phyloP scores from a whole-genome alignment of 1,284 basidiomycete genomes.

The Thelephora terrestris region DNA sequence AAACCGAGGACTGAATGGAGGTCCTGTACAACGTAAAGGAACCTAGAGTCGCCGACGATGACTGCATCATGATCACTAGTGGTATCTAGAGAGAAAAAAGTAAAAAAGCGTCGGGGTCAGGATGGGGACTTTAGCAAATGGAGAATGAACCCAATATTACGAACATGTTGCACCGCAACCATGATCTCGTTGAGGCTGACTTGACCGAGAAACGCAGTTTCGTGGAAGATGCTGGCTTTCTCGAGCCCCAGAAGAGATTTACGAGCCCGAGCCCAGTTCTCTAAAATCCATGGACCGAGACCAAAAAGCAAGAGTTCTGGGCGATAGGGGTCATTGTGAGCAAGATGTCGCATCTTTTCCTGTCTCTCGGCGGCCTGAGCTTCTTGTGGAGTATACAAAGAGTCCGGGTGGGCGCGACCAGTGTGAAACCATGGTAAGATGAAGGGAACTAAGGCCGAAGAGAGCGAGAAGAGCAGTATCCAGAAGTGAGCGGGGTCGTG shows the following conservation, averaged over 20 bases:
- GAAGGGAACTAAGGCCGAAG: conserved; percentile 45
- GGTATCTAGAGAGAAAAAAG: conserved; percentile 41
- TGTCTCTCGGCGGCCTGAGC: conserved; percentile 54
- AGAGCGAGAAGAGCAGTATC: conserved; percentile 47
- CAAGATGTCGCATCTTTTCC: conserved; percentile 62
- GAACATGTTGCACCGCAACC: conserved; percentile 52
- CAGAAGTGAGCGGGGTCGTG: conserved; percentile 44
- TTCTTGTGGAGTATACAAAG: conserved; percentile 39
- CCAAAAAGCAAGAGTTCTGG: conserved; percentile 75
- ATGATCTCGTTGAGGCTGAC: conserved; percentile 1
- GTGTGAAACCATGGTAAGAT: conserved; percentile 38
- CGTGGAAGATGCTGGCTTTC: conserved; percentile 26
- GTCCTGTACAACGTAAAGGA: conserved; percentile 67
- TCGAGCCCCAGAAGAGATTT: conserved; percentile 48
- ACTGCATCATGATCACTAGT: conserved; percentile 57
- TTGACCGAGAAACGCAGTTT: conserved; percentile 8
- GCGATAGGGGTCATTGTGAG: conserved; percentile 56
- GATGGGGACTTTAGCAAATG: conserved; percentile 3
- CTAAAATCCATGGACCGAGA: conserved; percentile 70
- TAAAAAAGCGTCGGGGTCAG: conserved; percentile 5
- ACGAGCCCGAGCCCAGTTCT: conserved; percentile 58
- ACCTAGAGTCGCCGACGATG: conserved; percentile 64
- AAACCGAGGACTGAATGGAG: conserved; percentile 62
- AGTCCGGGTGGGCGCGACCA: conserved; percentile 31
- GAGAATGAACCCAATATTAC: conserved; percentile 16